phyloP scores from a whole-genome alignment of 192 early-diverging fungal species.

The Rhizophagus clarus region DNA sequence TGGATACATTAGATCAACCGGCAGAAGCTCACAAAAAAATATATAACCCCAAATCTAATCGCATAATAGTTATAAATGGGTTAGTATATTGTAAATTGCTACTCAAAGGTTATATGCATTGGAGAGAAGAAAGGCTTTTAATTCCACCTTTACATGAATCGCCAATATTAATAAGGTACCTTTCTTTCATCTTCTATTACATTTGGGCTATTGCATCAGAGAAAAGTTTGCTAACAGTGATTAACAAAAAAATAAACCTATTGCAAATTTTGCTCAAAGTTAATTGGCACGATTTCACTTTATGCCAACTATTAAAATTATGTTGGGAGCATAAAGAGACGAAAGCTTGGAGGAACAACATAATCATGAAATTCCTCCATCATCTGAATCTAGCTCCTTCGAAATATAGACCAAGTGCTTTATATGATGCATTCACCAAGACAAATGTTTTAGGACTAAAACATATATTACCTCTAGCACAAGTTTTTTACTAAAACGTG shows the following conservation, averaged over 20 bases:
- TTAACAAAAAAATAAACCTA: slow-evolving; percentile 13
- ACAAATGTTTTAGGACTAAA: too few species aligned
- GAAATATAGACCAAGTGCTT: too few species aligned
- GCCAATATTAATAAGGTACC: background rate
- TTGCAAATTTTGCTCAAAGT: slow-evolving; percentile 6
- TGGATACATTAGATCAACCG: background rate
- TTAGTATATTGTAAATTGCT: slow-evolving; percentile 13
- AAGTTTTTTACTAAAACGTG: background rate
- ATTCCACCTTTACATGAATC: background rate
- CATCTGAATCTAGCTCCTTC: too few species aligned
- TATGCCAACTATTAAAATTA: too few species aligned
- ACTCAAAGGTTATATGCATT: slow-evolving; percentile 26
- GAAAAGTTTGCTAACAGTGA: slow-evolving; percentile 13
- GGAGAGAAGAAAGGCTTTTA: slow-evolving; percentile 23
- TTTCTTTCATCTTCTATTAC: background rate
- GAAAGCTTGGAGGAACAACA: too few species aligned
- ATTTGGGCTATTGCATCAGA: background rate
- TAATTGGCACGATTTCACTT: background rate
- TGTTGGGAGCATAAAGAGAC: too few species aligned
- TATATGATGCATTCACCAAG: too few species aligned
- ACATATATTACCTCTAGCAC: background rate
- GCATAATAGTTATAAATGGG: slow-evolving; percentile 23
- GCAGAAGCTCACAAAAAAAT: background rate
- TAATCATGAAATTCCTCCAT: too few species aligned
- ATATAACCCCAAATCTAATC: too few species aligned